Evolutionary conservation across 2,329 filamentous ascomycete genomes (phyloP), one percentile per base, ranked within the genome.

Genomic region (Colletotrichum higginsianum): DNA sequence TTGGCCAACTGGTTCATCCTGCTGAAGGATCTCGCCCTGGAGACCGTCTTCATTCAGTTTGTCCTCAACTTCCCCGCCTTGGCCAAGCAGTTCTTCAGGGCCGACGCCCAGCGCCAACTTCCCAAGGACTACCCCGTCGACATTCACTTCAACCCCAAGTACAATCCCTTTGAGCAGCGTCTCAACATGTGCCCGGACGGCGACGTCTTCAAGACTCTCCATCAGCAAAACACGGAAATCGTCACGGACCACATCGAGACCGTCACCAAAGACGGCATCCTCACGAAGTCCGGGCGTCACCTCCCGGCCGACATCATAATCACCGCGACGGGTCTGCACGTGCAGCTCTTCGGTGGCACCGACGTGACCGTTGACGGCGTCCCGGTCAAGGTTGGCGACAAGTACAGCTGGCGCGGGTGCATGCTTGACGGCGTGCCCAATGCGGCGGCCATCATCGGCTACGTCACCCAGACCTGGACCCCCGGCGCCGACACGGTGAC

Each of bases 161-260:
- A 94, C 75, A 86, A 88, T 49, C 91, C 91, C 0, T 92, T 93
- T 86, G 87, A 94, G 66, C 94, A 97, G 79, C 89, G 94, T 0
- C 83, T 96, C 9, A 96, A 94, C 76, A 83, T 94, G 71, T 91
- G 81, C 21, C 87, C 86, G 0, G 84, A 87, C 61, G 87, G 85
- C 12, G 88, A 91, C 75, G 91, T 90, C 76, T 90, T 86, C 80
- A 78, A 84, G 56, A 82, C 86, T 0, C 74, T 90, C 2, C 82
- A 83, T 61, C 78, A 77, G 1, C 80, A 82, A 2, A 87, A 87
- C 66, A 80, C 82, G 2, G 79, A 84, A 42, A 77, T 90, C 2
- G 83, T 87, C 1, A 90, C 88, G 0, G 88, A 86, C 65, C 82
- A 78, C 0, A 89, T 92, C 75, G 81, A 86, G 23, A 85, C 81